Base-by-base conservation (phyloP, 352 stramenopile genomes). In the Pythium graminicola region DNA sequence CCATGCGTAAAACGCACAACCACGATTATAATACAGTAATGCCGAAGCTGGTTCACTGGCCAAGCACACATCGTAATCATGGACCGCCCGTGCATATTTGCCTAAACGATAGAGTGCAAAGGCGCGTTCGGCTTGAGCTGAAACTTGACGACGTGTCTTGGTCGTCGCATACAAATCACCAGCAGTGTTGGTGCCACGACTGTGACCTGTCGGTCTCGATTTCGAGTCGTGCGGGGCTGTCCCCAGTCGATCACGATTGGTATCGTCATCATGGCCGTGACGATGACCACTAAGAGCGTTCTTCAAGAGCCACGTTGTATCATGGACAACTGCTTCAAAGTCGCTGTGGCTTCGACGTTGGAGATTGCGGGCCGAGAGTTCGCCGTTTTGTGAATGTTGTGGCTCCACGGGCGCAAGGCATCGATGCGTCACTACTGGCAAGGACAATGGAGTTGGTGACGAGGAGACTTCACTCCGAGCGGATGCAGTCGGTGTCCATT, bases 61-160 rank as follows among this genome's bases (percentile, higher is more conserved):
- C 2, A 78, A 54, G 41, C 78, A 85, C 9, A 60, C 62, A 31
- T 73, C 64, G 46, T 85, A 89, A 50, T 86, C 78, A 9, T 67
- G 57, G 6, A 83, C 57, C 11, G 78, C 75, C 35, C 69, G 61
- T 1, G 53, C 40, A 36, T 71, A 85, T 28, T 80, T 55, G 4
- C 71, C 52, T 24, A 86, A 58, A 1, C 76, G 71, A 49, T 82
- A 75, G 4, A 70, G 55, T n/a, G 75, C 73, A 47, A 85, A 89
- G 6, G 71, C 78, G 44, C 78, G 70, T n/a, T 70, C 65, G 43
- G 75, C 73, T 26, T 74, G 60, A 3, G 63, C 75, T 5, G 64
- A 58, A 4, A 81, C 56, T 11, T 72, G 64, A 10, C 64, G 61
- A 14, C 66, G 68, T 19, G 62, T 70, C 38, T 71, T 75, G 31